Conservation (phyloP, 495 filamentous ascomycete genomes). For the Penicillium salamii region DNA sequence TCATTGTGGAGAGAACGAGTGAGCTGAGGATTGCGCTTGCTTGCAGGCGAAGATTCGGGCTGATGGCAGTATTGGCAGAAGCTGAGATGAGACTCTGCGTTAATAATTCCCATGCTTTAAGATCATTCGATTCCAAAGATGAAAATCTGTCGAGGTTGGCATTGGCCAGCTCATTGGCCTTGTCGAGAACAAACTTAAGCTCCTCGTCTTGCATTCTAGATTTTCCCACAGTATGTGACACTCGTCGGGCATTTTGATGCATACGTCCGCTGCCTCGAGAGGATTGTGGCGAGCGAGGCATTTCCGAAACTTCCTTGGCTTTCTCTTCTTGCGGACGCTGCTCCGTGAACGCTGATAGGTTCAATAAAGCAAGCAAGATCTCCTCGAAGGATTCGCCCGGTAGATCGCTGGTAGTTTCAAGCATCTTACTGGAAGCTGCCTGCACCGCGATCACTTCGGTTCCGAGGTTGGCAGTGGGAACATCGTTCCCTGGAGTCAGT, state of each 20-base stretch:
- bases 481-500: slow-evolving; percentile 38
- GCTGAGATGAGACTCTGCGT: slow-evolving; percentile 64
- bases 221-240: slow-evolving; percentile 46
- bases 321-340: slow-evolving; percentile 27
- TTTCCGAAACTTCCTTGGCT: slow-evolving; percentile 18
- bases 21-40: slow-evolving; percentile 72
- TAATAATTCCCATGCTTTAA: slow-evolving; percentile 74
- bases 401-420: slow-evolving; percentile 87
- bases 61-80: slow-evolving; percentile 51
- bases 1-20: slow-evolving; percentile 58
- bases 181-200: slow-evolving; percentile 72
- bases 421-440: slow-evolving; percentile 77
- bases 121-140: slow-evolving; percentile 52
- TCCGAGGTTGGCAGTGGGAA: slow-evolving; percentile 58
- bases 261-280: slow-evolving; percentile 28
- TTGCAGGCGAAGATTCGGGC: slow-evolving; percentile 62
- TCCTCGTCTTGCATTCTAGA: slow-evolving; percentile 47
- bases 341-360: slow-evolving; percentile 51
- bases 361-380: slow-evolving; percentile 70
- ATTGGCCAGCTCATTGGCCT: slow-evolving; percentile 70
- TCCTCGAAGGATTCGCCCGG: slow-evolving; percentile 78
- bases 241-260: slow-evolving; percentile 60
- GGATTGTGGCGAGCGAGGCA: slow-evolving; percentile 28
- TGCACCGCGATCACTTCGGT: slow-evolving; percentile 85
- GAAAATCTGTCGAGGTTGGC: slow-evolving; percentile 79